Evolutionary conservation across 2,329 filamentous ascomycete genomes (phyloP).

Genomic region (Trichoderma lentiforme): DNA sequence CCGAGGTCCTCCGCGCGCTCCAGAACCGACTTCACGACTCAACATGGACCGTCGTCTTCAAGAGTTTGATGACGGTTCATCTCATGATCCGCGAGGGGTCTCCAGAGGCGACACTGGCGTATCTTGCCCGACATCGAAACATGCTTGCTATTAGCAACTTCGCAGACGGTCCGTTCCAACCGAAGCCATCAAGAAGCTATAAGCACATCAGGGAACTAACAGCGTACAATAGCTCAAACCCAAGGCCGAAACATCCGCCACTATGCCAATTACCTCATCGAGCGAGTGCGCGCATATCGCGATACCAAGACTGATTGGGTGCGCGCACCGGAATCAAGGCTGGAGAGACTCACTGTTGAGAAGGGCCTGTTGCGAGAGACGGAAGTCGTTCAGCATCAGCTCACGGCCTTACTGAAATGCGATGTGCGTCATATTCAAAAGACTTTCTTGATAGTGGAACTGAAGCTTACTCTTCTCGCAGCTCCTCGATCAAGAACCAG

Average conservation of each 20-base stretch:
- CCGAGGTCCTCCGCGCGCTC: slow-evolving; percentile 89
- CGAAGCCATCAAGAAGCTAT: neutral
- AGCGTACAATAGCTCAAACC: slow-evolving; percentile 65
- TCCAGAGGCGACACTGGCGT: slow-evolving; percentile 80
- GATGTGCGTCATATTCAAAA: slow-evolving; percentile 58
- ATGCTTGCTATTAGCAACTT: slow-evolving; percentile 86
- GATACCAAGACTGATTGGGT: slow-evolving; percentile 90
- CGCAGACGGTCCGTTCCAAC: slow-evolving; percentile 70
- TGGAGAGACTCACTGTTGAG: slow-evolving; percentile 83
- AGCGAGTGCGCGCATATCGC: slow-evolving; percentile 77
- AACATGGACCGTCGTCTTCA: slow-evolving; percentile 99
- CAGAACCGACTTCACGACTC: slow-evolving; percentile 88
- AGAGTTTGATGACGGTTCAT: slow-evolving; percentile 91
- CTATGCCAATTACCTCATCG: slow-evolving; percentile 82
- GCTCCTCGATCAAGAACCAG: slow-evolving; percentile 82
- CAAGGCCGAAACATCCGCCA: slow-evolving; percentile 93
- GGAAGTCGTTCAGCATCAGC: slow-evolving; percentile 83
- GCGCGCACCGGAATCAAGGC: slow-evolving; percentile 71
- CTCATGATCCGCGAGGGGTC: slow-evolving; percentile 97
- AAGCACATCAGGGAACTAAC: slow-evolving; percentile 1
- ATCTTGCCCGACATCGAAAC: slow-evolving; percentile 76
- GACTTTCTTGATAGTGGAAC: neutral
- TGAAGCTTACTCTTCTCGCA: slow-evolving; percentile 33
- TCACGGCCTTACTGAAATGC: slow-evolving; percentile 81
- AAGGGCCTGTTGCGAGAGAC: slow-evolving; percentile 92